Conservation (phyloP, 108 stramenopile species). For the Conticribra guillardii region DNA sequence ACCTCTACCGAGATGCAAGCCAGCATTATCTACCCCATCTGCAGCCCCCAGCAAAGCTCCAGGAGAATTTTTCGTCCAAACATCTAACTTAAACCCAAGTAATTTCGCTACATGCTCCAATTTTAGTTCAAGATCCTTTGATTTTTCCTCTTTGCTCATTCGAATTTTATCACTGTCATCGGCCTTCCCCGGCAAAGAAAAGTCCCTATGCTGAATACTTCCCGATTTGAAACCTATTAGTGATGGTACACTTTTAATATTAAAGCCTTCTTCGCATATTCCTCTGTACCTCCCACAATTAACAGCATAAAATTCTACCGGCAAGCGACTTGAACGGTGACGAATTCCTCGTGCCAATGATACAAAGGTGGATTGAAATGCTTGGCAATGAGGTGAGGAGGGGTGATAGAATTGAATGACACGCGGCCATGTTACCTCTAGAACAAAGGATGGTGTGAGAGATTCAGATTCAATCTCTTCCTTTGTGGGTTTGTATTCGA, state of each 20-base stretch:
- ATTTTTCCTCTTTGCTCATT: slow-evolving; percentile 11
- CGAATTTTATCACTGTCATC: slow-evolving; percentile 8
- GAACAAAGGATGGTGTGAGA: slow-evolving; percentile 49
- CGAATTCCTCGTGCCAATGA: slow-evolving; percentile 39
- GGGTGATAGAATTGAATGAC: slow-evolving; percentile 53
- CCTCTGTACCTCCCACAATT: slow-evolving; percentile 51
- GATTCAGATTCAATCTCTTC: slow-evolving; percentile 33
- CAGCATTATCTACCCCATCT: background rate
- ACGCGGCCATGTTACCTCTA: slow-evolving; percentile 60
- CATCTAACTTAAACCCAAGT: slow-evolving; percentile 10
- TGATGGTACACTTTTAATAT: slow-evolving; percentile 39
- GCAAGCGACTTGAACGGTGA: slow-evolving; percentile 37
- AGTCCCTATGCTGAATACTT: slow-evolving; percentile 26
- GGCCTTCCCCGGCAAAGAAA: slow-evolving; percentile 15
- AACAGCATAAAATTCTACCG: slow-evolving; percentile 50
- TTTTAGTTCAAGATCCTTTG: slow-evolving; percentile 18
- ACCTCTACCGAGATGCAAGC: no score
- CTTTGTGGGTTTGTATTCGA: slow-evolving; percentile 38
- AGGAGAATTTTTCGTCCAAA: background rate
- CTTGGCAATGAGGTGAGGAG: slow-evolving; percentile 29
- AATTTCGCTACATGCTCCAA: slow-evolving; percentile 16
- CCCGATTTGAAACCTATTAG: slow-evolving; percentile 48
- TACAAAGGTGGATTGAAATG: slow-evolving; percentile 40
- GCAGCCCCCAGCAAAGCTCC: slow-evolving; percentile 3
- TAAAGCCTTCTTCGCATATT: slow-evolving; percentile 42